Evolutionary conservation across 257 asterid species (phyloP), one percentile per base, ranked within the genome.

Genomic region (Buddleja alternifolia): DNA sequence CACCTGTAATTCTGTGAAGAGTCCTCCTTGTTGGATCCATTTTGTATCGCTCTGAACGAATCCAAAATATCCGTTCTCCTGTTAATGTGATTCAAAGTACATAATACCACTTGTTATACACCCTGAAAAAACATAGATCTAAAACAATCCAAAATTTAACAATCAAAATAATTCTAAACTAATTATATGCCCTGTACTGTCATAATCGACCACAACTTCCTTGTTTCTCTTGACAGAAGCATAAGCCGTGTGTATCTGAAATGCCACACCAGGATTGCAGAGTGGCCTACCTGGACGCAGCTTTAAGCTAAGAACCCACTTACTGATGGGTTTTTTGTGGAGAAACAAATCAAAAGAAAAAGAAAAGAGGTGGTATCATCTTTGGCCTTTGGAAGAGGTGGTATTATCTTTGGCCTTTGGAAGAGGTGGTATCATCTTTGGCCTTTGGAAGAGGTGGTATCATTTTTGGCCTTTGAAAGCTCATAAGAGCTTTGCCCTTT

Each of bases 31-130:
- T 77, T 40, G 92, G 80, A 63, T 94, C 99, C 97, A 94, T 90
- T 83, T 72, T 91, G 85, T 94, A 91, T 61, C 96, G 86, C 82
- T 91, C 96, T 36, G 92, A 85, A 74, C 99, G 96, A 84, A 91
- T 73, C 58, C 96, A 91, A 77, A 88, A 94, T 74, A 88, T 78
- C 16, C 97, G 85, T 67, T 91, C 93, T 68, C 99, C 99, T 94
- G 96, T 75, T 74, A 23, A 73, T 21, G 63, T 32, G 55, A 67
- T 60, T 17, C 16, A 54, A 79, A 52, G 72, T 42, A 59, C 45
- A 71, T 45, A 60, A 70, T 60, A 74, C 69, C 68, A 73, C 8
- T 46, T 66, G 69, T 69, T 55, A 75, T 41, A 61, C 45, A 70
- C 66, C 61, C 57, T 7, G 57, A 51, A 61, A 70, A 50, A 62